Conservation (phyloP, 805 yeast genomes). For the Ogataea thermomethanolica region DNA sequence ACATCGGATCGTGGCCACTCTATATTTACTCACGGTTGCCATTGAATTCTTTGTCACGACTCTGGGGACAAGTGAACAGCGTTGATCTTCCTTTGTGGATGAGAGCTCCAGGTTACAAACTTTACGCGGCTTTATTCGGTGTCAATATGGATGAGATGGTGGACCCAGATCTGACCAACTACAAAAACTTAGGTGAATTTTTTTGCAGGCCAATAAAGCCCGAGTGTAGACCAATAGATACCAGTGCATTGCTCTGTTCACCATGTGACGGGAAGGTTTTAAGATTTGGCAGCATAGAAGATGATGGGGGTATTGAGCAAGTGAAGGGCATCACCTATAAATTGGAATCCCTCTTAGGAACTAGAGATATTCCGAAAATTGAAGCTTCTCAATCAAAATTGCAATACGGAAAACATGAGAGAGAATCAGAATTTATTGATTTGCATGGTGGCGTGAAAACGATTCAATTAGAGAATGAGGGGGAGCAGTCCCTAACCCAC, state of each 20-base stretch:
- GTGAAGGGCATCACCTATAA: constrained; percentile 96
- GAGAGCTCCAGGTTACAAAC: constrained; percentile 72
- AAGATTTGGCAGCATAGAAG: constrained; percentile 69
- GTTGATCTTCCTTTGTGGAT: constrained; percentile 84
- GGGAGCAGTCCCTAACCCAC: constrained; percentile 53
- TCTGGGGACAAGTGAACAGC: constrained; percentile 92
- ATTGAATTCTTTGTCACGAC: constrained; percentile 80
- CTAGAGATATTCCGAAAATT: constrained; percentile 37
- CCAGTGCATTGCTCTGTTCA: constrained; percentile 64
- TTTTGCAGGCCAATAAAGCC: constrained; percentile 80
- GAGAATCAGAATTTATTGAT: constrained; percentile 19
- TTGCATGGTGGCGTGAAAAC: constrained; percentile 10
- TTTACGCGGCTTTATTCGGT: constrained; percentile 79
- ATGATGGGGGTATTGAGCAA: constrained; percentile 87
- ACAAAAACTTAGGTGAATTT: constrained; percentile 81
- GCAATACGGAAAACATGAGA: constrained; percentile 6
- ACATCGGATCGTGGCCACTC: constrained; percentile 82
- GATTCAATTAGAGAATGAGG: constrained; percentile 55
- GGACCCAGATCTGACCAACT: constrained; percentile 72
- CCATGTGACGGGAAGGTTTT: constrained; percentile 94
- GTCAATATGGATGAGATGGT: constrained; percentile 87
- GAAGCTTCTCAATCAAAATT: constrained; percentile 56
- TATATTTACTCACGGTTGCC: constrained; percentile 90
- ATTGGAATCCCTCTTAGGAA: constrained; percentile 82
- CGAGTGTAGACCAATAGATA: constrained; percentile 72